Percentiles rank a stretch among this genome's conserved stretches.
These are phyloP conservation scores for Fonsecaea erecta DNA, from an alignment of 2,329 filamentous ascomycete species.

Conservation along the genomic window DNA sequence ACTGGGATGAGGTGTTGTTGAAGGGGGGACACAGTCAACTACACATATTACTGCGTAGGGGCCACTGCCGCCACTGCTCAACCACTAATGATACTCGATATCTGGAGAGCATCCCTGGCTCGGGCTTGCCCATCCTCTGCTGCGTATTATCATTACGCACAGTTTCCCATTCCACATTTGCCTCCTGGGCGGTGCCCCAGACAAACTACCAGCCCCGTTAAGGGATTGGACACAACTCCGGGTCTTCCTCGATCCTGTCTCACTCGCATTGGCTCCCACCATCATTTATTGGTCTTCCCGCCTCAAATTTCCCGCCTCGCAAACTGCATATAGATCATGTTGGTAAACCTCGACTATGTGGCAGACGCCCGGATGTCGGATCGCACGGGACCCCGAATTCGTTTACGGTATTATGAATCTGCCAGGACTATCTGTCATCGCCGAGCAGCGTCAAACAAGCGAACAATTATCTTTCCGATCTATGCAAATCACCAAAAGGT, in stretches of 20 bases:
- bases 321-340: background rate
- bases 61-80: background rate
- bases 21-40: background rate
- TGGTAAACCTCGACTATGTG: background rate
- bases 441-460: background rate
- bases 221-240: background rate
- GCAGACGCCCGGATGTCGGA: background rate
- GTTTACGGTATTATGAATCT: background rate
- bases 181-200: no score
- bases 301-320: background rate
- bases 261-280: background rate
- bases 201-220: background rate
- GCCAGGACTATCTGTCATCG: background rate
- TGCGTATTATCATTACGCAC: background rate
- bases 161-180: background rate
- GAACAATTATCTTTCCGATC: background rate
- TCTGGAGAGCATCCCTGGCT: background rate
- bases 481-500: background rate
- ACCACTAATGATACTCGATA: no score
- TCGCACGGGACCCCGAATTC: background rate
- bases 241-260: background rate
- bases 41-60: background rate
- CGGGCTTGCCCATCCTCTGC: background rate
- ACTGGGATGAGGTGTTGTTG: background rate
- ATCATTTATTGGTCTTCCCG: background rate